phyloP scores from a whole-genome alignment of 768 basidiomycete genomes.

The Boletus speciosus region DNA sequence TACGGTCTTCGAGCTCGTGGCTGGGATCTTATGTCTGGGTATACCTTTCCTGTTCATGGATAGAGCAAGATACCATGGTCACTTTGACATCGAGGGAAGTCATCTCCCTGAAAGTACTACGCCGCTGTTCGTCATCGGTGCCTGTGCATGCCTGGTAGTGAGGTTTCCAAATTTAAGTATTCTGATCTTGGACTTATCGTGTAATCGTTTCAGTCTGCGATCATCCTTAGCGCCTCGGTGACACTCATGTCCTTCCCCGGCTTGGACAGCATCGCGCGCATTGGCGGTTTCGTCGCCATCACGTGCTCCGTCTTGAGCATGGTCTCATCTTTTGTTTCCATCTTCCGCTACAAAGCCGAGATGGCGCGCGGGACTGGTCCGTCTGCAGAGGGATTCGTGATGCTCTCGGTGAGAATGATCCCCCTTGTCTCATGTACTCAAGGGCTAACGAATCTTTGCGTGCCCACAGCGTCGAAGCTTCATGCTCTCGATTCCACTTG shows the following conservation, averaged over 20 bases:
- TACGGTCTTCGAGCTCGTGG: conserved; percentile 51
- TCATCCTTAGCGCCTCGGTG: conserved; percentile 76
- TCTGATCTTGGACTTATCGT: conserved; percentile 3
- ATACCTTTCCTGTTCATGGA: conserved; percentile 75
- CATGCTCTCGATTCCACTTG: conserved; percentile 67
- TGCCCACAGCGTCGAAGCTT: conserved; percentile 45
- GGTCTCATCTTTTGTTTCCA: conserved; percentile 62
- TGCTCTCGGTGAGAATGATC: conserved; percentile 40
- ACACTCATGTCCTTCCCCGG: conserved; percentile 79
- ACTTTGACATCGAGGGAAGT: conserved; percentile 57
- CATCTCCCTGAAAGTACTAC: conserved; percentile 44
- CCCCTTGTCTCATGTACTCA: conserved; percentile 3
- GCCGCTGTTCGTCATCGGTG: conserved; percentile 62
- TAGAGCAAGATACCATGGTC: conserved; percentile 42
- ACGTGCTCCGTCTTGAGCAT: conserved; percentile 68
- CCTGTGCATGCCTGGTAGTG: conserved; percentile 62
- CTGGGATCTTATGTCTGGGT: conserved; percentile 67
- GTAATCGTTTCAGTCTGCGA: conserved; percentile 54
- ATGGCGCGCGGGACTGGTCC: conserved; percentile 48
- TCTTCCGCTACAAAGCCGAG: conserved; percentile 69
- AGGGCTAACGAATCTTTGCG: background rate
- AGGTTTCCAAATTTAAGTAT: conserved; percentile 25
- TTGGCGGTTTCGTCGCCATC: conserved; percentile 64
- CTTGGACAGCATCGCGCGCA: conserved; percentile 58
- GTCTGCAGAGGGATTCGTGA: conserved; percentile 52